phyloP scores from a whole-genome alignment of 2,329 filamentous ascomycete species.

The Ophiostoma piceae region DNA sequence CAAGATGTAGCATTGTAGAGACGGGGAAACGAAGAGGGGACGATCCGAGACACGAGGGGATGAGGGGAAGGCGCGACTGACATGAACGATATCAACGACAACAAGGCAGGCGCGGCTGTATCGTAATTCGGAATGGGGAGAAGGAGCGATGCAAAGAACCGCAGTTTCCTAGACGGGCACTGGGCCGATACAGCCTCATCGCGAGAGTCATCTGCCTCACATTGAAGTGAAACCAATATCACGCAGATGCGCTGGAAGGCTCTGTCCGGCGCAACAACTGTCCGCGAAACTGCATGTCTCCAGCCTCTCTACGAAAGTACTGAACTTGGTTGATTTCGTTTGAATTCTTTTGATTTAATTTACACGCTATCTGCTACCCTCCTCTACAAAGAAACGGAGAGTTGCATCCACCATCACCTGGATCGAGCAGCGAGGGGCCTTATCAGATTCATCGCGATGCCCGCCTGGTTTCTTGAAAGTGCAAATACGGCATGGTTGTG shows the following conservation, averaged over 20 bases:
- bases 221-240: neutral
- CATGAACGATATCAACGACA: neutral
- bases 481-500: neutral
- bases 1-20: neutral
- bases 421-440: neutral
- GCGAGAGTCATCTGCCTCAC: neutral
- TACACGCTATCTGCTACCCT: neutral
- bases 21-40: neutral
- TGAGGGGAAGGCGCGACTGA: neutral
- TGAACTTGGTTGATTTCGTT: no score
- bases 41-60: conserved; percentile 9
- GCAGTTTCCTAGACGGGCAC: neutral
- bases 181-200: neutral
- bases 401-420: neutral
- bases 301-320: neutral
- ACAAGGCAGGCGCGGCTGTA: neutral
- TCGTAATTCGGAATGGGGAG: neutral
- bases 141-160: neutral
- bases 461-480: neutral
- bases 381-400: neutral
- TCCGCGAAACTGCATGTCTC: neutral
- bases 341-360: no score
- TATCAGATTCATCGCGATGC: neutral
- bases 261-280: conserved; percentile 4
- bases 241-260: neutral